Base-by-base conservation (phyloP, 2,329 filamentous ascomycete species). In the Purpureocillium takamizusanense region DNA sequence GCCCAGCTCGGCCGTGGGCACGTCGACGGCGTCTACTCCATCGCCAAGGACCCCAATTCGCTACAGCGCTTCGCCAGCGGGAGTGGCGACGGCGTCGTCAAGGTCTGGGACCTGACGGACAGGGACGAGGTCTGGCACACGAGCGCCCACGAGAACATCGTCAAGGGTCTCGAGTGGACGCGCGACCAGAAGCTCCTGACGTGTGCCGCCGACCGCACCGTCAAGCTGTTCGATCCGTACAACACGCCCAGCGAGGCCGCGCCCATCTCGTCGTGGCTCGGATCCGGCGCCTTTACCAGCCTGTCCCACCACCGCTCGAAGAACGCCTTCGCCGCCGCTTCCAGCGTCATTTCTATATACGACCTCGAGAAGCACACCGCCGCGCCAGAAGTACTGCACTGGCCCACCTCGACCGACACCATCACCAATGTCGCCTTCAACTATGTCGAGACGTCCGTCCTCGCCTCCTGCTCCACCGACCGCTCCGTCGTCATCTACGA, bases 211-310 rank as follows among this genome's bases (percentile, higher is more conserved):
- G 92, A 98, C 62, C 78, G 80, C 49, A 83, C 86, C 4, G 76
- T 97, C 53, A 95, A 97, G 61, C 69, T 98, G 25, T 95, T 85
- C 64, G 88, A 95, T 52, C 89, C 90, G 1, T 94, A 94, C 59
- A 80, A 83, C 57, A 81, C 81, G 7, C 61, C 76, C 15, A 72
- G 73, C 42, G 77, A 80, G 37, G 67, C 81, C 12, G 70, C 79
- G n/a, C 89, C 89, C 1, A 65, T 85, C 38, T 81, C 86, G 27
- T 94, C 87, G 14, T 97, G 87, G 73, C 76, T 95, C 10, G 90
- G 92, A 27, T 69, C 76, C 35, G 80, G 79, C 36, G 85, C 87
- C 31, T 97, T 95, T 58, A 94, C 85, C 16, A 80, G 80, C 32
- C 65, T 95, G 32, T 83, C 86, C 3, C 84, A 92, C 53, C 92